These are phyloP conservation scores for Theobroma grandiflorum DNA, from an alignment of 441 rosid species.

Conservation along the genomic window DNA sequence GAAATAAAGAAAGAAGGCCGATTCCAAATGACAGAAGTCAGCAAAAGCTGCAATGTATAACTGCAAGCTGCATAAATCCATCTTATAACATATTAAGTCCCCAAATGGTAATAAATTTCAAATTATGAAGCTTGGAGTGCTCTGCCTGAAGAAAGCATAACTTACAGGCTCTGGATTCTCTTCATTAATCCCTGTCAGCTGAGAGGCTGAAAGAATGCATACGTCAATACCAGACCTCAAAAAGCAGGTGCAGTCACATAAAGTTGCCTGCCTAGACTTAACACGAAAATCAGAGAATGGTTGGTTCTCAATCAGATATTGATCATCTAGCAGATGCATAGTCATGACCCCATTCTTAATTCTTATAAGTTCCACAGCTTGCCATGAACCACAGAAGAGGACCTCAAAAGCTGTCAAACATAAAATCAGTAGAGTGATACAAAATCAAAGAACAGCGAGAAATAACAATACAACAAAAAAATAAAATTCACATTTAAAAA, in stretches of 20 bases:
- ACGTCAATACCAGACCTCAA: conserved; percentile 82
- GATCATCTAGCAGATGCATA: conserved; percentile 49
- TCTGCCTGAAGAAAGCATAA: conserved; percentile 1
- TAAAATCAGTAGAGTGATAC: conserved; percentile 2
- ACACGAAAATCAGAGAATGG: conserved; percentile 69
- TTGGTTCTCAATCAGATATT: conserved; percentile 41
- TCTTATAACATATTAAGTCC: neutral
- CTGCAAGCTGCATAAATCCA: neutral
- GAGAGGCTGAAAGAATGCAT: conserved; percentile 57
- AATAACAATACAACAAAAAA: neutral
- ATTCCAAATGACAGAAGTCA: neutral
- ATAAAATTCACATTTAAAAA: neutral
- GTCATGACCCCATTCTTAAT: conserved; percentile 60
- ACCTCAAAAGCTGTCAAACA: conserved; percentile 77
- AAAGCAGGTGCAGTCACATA: conserved; percentile 75
- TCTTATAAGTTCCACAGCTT: conserved; percentile 60
- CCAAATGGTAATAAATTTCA: neutral
- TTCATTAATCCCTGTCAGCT: conserved; percentile 36
- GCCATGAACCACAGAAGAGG: conserved; percentile 67
- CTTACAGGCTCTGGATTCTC: conserved; percentile 49
- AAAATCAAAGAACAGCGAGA: neutral
- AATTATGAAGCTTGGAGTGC: neutral
- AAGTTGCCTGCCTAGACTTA: conserved; percentile 73
- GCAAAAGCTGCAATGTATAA: neutral
- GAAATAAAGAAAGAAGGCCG: neutral